Conservation (phyloP, 73 alveolate species). For the Strombidium stylifer region DNA sequence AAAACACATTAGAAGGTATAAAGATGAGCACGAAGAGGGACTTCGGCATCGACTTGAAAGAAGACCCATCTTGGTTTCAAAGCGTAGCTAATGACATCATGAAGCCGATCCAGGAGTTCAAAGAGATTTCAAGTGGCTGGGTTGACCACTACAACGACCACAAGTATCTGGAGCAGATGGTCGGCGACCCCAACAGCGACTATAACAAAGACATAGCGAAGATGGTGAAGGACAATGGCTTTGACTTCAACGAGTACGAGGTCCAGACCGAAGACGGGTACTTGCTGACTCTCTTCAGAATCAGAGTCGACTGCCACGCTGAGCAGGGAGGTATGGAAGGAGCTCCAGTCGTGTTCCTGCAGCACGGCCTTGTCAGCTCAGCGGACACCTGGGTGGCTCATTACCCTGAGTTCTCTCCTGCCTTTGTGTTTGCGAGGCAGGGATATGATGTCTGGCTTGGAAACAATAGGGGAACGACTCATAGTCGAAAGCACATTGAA, state of each 20-base stretch:
- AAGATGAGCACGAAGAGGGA: no score
- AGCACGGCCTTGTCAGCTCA: constrained; percentile 32
- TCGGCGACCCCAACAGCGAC: no score
- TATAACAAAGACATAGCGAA: constrained; percentile 15
- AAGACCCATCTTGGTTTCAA: no score
- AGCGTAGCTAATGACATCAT: no score
- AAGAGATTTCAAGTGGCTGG: no score
- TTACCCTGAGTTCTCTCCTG: constrained; percentile 28
- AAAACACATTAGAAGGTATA: no score
- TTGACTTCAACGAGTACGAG: constrained; percentile 16
- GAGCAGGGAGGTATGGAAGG: not conserved
- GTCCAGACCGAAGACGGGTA: constrained; percentile 41
- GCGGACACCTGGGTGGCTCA: constrained; percentile 24
- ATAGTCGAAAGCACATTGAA: constrained; percentile 15
- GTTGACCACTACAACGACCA: no score
- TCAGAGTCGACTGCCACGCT: not conserved
- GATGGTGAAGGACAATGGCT: constrained; percentile 44
- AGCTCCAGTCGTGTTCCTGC: constrained; percentile 25
- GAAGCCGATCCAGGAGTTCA: no score
- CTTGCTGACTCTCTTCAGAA: constrained; percentile 11
- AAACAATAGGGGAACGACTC: constrained; percentile 56
- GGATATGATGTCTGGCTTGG: constrained; percentile 73
- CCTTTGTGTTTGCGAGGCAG: constrained; percentile 21
- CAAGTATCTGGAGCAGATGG: no score
- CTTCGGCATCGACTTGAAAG: no score